phyloP scores from a whole-genome alignment of 495 filamentous ascomycete species.

The Aspergillus diversus region DNA sequence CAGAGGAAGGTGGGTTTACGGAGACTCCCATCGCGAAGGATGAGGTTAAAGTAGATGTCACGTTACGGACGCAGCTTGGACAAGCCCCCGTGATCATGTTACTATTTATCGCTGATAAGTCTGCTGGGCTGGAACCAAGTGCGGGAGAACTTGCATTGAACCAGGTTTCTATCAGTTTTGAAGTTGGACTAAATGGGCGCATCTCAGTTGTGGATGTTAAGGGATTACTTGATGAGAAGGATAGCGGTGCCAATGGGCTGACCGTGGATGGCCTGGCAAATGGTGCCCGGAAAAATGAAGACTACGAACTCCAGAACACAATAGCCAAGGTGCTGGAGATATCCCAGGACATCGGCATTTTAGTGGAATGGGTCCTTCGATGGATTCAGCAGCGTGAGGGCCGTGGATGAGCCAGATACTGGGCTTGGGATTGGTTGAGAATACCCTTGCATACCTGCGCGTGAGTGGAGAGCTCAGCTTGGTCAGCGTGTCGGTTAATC shows the following conservation, averaged over 20 bases:
- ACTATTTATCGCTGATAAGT: slow-evolving; percentile 37
- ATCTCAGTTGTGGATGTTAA: slow-evolving; percentile 50
- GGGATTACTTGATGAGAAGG: slow-evolving; percentile 33
- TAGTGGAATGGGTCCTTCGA: slow-evolving; percentile 53
- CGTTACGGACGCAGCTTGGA: slow-evolving; percentile 48
- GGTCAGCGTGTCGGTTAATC: slow-evolving; percentile 19
- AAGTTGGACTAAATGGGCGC: slow-evolving; percentile 64
- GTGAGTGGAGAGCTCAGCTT: slow-evolving; percentile 24
- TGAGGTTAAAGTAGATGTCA: slow-evolving; percentile 49
- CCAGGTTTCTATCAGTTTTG: slow-evolving; percentile 50
- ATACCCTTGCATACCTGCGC: slow-evolving; percentile 22
- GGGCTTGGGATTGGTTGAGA: slow-evolving; percentile 15
- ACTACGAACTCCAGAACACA: slow-evolving; percentile 41
- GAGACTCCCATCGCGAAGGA: slow-evolving; percentile 14
- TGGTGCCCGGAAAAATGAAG: slow-evolving; percentile 31
- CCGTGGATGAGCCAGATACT: slow-evolving; percentile 18
- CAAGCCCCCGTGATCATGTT: slow-evolving; percentile 50
- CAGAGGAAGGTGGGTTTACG: slow-evolving; percentile 4
- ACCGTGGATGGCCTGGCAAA: slow-evolving; percentile 30
- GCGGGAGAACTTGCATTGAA: slow-evolving; percentile 13
- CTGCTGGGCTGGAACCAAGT: slow-evolving; percentile 1
- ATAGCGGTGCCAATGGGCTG: slow-evolving; percentile 13
- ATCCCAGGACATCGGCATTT: slow-evolving; percentile 58
- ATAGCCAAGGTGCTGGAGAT: slow-evolving; percentile 48
- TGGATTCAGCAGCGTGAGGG: slow-evolving; percentile 36